phyloP scores from a whole-genome alignment of 805 yeast genomes.

The Dipodascopsis uninucleata region DNA sequence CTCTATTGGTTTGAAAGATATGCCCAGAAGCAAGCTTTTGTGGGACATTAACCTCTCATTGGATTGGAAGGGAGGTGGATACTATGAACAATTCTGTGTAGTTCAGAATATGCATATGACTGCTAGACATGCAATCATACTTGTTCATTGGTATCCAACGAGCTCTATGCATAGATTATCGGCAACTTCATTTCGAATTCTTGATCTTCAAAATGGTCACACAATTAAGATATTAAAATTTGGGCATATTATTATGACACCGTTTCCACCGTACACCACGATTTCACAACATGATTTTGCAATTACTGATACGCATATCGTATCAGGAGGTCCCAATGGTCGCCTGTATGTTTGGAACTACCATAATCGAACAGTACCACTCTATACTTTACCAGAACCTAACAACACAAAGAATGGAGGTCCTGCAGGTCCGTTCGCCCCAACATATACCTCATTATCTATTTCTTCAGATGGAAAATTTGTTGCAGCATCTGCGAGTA shows the following conservation, averaged over 20 bases:
- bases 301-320: slow-evolving; percentile 16
- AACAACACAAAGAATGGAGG: not conserved
- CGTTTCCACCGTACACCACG: slow-evolving; percentile 7
- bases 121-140: slow-evolving; percentile 10
- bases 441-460: slow-evolving; percentile 7
- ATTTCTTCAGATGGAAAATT: slow-evolving; percentile 16
- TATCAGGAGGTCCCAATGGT: slow-evolving; percentile 17
- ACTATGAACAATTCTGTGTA: slow-evolving; percentile 11
- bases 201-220: slow-evolving; percentile 9
- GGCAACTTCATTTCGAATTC: slow-evolving; percentile 14
- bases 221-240: slow-evolving; percentile 6
- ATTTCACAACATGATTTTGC: slow-evolving; percentile 10
- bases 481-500: slow-evolving; percentile 9
- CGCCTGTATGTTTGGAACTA: slow-evolving; percentile 15
- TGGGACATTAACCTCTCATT: slow-evolving; percentile 16
- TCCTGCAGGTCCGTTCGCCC: not conserved
- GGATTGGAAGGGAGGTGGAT: slow-evolving; percentile 5
- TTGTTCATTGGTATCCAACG: slow-evolving; percentile 20
- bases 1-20: too few relatives aligned
- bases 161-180: slow-evolving; percentile 18
- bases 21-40: too few relatives aligned
- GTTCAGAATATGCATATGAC: slow-evolving; percentile 15
- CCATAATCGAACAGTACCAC: slow-evolving; percentile 2
- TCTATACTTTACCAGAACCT: slow-evolving; percentile 10
- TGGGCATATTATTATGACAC: not conserved